These are phyloP conservation scores for Tetracentron sinense DNA, from an alignment of 164 flowering plant genomes.

Conservation along the genomic window DNA sequence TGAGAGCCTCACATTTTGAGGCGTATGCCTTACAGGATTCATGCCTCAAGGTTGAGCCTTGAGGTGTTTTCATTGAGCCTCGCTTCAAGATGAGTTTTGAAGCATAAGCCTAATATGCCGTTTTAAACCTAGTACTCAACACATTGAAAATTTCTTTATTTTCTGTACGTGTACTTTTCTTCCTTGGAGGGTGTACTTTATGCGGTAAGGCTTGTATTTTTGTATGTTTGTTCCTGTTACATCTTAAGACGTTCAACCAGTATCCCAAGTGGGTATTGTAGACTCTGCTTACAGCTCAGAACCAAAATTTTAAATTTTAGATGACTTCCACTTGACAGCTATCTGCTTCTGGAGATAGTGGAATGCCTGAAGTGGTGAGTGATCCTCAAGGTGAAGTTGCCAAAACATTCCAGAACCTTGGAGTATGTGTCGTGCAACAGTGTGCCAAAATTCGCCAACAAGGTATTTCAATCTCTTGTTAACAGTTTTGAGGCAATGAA, in stretches of 20 bases:
- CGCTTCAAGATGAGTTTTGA: no score
- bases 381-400: conserved; percentile 94
- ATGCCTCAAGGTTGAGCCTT: no score
- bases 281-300: background rate
- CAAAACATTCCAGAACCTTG: conserved; percentile 76
- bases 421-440: conserved; percentile 94
- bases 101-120: no score
- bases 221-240: background rate
- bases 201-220: background rate
- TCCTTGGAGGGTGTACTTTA: no score
- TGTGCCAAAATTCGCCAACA: conserved; percentile 98
- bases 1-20: no score
- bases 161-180: no score
- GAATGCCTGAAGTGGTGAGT: conserved; percentile 86
- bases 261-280: background rate
- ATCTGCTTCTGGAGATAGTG: conserved; percentile 99
- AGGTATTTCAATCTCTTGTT: conserved; percentile 48
- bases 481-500: background rate
- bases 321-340: conserved; percentile 42
- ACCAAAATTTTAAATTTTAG: background rate
- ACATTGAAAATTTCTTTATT: no score
- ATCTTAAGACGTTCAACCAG: no score
- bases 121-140: no score
- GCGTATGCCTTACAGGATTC: no score
- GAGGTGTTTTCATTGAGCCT: no score